A percentile compares a stretch with the other conserved stretches of the same genome.
These are phyloP conservation scores for Tuber magnatum DNA, from an alignment of 495 filamentous ascomycete species.

Conservation along the genomic window DNA sequence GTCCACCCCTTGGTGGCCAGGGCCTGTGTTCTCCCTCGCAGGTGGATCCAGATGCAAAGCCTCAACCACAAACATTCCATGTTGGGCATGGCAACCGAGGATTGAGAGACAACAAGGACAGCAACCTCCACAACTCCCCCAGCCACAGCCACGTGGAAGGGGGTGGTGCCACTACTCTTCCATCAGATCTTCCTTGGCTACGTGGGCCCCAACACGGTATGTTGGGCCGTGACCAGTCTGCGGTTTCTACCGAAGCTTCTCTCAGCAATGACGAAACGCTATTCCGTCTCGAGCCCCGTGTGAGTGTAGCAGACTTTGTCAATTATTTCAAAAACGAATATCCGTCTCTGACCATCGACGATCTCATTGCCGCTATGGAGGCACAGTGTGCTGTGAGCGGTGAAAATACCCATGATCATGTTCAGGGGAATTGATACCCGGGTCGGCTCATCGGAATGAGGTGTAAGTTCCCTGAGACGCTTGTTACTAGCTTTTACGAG, in stretches of 20 bases:
- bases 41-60: neutral
- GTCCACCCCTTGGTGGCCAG: neutral
- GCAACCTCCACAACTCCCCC: accelerated
- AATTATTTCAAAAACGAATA: neutral
- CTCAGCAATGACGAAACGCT: neutral
- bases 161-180: neutral
- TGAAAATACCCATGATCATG: neutral
- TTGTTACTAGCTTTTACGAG: neutral
- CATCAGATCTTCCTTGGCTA: neutral
- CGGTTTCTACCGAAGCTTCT: neutral
- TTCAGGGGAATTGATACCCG: neutral
- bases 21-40: neutral
- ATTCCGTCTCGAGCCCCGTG: neutral
- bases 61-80: neutral
- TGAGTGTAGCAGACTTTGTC: neutral
- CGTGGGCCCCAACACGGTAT: neutral
- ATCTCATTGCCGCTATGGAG: neutral
- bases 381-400: accelerated
- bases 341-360: neutral
- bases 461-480: neutral
- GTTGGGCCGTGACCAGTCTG: neutral
- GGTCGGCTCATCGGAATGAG: neutral
- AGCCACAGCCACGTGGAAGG: neutral
- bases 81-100: neutral
- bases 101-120: too few relatives aligned